Base-by-base conservation (phyloP, 371 early-diverging fungal species). In the Apophysomyces elegans region DNA sequence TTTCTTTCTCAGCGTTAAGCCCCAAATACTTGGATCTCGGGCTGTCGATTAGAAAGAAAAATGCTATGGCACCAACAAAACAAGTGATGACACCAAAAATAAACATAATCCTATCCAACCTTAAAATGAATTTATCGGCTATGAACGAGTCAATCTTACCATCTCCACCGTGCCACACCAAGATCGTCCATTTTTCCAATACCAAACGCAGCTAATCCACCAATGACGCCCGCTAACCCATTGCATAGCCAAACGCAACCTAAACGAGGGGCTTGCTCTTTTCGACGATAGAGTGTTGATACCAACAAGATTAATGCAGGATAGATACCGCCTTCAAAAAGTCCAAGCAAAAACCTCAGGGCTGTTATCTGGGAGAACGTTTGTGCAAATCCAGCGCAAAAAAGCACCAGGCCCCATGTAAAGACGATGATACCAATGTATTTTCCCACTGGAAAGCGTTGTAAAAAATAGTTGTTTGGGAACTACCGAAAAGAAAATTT, bases 191-290 rank as follows among this genome's bases (percentile, higher is more conserved):
- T 82, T 47, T 82, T 70, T 14, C 61, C 69, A 58, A 89, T 76
- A 8, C 81, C 87, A 37, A 84, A 80, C 32, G 88, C 88, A 21
- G 84, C 74, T 11, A 85, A 79, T 0, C 86, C 89, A 62, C 85
- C 87, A 36, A 88, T 77, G 14, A 81, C 74, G 26, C 81, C 76
- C 35, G 87, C 79, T 16, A 80, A 32, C 41, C 73, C 69, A 35
- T 73, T 73, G 18, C 67, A 73, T 13, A 73, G 62, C 38, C 68
- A 73, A 12, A 66, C 46, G 6, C 62, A 44, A 35, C 62, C 67
- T 8, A 73, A 21, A 32, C 73, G 67, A 50, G 65, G 37, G n/a
- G 69, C 64, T 46, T 73, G 73, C 50, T 73, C 73, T 16, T 59
- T 57, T 12, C 69, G 66, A 39, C 73, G 73, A 21, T 73, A 73